phyloP scores from a whole-genome alignment of 805 yeast species.

The Candida pseudofarinosa region DNA sequence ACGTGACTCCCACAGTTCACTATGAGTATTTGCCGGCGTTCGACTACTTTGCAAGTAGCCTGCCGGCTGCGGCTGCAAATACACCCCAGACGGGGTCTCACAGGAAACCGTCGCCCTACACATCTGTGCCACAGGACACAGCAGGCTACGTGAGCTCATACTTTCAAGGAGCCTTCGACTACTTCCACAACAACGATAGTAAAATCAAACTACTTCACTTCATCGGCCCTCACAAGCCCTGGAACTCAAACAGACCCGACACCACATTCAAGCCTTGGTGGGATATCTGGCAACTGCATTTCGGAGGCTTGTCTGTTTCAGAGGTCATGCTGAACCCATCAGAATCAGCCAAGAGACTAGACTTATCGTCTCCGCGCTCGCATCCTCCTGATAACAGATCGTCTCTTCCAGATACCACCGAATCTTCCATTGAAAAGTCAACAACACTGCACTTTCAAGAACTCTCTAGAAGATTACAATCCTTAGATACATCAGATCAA shows the following conservation, averaged over 20 bases:
- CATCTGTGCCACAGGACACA: neutral
- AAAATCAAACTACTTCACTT: slow-evolving; percentile 57
- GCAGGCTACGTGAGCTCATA: slow-evolving; percentile 7
- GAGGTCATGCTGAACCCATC: slow-evolving; percentile 9
- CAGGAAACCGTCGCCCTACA: neutral
- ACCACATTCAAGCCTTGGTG: slow-evolving; percentile 33
- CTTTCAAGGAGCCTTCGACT: slow-evolving; percentile 16
- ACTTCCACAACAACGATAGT: slow-evolving; percentile 12
- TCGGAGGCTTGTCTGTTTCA: slow-evolving; percentile 20
- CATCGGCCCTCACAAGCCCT: slow-evolving; percentile 62
- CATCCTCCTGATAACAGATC: neutral
- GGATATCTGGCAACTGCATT: slow-evolving; percentile 32
- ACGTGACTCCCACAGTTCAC: slow-evolving; percentile 64
- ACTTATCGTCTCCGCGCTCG: neutral
- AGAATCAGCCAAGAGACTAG: neutral
- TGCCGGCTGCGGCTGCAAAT: neutral
- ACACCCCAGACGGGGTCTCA: neutral
- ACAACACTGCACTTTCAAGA: too few species aligned
- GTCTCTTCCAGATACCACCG: neutral
- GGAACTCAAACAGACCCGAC: slow-evolving; percentile 29
- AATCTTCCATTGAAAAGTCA: neutral
- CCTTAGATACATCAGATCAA: neutral
- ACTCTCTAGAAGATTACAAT: neutral
- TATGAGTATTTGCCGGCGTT: slow-evolving; percentile 76
- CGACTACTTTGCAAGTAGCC: slow-evolving; percentile 38